Base-by-base conservation (phyloP, 176 grass and related monocot species). In the Elaeis guineensis region DNA sequence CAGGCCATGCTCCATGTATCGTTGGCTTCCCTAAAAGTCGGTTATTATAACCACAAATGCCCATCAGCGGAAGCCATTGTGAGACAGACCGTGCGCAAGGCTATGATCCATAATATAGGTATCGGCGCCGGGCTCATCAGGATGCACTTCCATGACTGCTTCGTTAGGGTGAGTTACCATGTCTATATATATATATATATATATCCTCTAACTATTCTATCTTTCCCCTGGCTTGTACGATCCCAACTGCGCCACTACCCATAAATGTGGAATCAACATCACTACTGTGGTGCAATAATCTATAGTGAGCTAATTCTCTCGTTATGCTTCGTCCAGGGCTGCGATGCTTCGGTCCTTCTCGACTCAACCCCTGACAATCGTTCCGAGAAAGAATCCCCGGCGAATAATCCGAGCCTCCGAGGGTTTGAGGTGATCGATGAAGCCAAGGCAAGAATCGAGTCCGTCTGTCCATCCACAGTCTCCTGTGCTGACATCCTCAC, bases 101-200 rank as follows among this genome's bases (percentile, higher is more conserved):
- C 77, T 28, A 55, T 89, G 50, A 11, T 5, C 6, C 20, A 29
- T 0, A 69, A 89, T 62, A 62, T 67, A 26, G 89, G 84, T 35
- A 75, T 76, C 20, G 84, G 84, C 23, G 72, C 89, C 0, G 89
- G 84, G 14, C 50, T 93, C 48, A 64, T 93, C 23, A 66, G 89
- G 29, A 62, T 93, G 16, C 64, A 74, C 72, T 93, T 87, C 77
- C 84, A 89, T 57, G 86, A 90, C 58, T 90, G 86, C 67, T 90
- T 90, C 6, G 78, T 85, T 21, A 77, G 71, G 50, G 78, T 85
- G 75, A 28, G 25, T 28, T 28, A 3, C 25, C n/a, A 25, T 25
- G n/a, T n/a, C n/a, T n/a, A n/a, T n/a, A n/a, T n/a, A n/a, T n/a
- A n/a, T n/a, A n/a, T n/a, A n/a, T n/a, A n/a, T n/a, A 5, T 28